Evolutionary conservation across 768 basidiomycete species (phyloP), one percentile per base, ranked within the genome.

Genomic region (Clitopilus passeckerianus): DNA sequence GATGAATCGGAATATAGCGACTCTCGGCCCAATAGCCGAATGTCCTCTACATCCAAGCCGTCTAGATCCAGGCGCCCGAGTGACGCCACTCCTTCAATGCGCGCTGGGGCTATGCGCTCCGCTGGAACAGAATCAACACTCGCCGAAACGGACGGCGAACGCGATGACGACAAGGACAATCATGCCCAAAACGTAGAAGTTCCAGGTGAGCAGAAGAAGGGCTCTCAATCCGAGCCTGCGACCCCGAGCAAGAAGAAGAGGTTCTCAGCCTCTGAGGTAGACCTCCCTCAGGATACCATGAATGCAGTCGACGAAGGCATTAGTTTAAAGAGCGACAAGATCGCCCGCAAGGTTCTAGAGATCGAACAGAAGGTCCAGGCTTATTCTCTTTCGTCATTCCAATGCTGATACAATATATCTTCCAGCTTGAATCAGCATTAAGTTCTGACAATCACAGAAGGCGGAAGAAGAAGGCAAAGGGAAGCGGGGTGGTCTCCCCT

Each of bases 301-400:
- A 81, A 77, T 59, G 91, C 90, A n/a, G 90, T 92, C 15, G 92
- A 93, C 64, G 87, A 91, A 70, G 87, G 87, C 50, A 92, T 95
- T 70, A 90, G 84, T 63, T 81, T 87, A 67, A 87, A 87, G 70
- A 93, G 89, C 63, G 94, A 95, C 65, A 86, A 84, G 67, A 95
- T 97, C 58, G 89, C 91, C 23, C 85, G 90, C 70, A 93, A 94
- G 71, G 90, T 97, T 52, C 67, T 90, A 53, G 86, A 90, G 71
- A 95, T 97, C 60, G 93, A 96, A 74, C 86, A 90, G 63, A 96
- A 95, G 85, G 94, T 93, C 46, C 57, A 30, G 77, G 71, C n/a
- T 54, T 56, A 14, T 33, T n/a, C n/a, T 23, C n/a, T 37, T 20
- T 1, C 54, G 18, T 24, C n/a, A 34, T 43, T 44, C 54, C 34